Conservation (phyloP, 768 basidiomycete species). For the Termitomyces sp. region DNA sequence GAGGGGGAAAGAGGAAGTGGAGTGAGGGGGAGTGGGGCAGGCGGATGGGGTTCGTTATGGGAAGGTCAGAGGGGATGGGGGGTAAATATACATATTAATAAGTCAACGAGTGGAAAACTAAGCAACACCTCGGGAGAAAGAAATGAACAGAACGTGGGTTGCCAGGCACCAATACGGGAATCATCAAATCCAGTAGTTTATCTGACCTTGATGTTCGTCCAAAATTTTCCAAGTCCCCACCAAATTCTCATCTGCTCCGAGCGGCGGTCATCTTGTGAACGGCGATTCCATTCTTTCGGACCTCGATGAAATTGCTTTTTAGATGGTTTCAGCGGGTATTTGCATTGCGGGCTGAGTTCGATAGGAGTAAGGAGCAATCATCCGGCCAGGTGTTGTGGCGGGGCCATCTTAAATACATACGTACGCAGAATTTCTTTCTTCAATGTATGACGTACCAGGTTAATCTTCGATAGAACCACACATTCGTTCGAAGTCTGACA, state of each 20-base stretch:
- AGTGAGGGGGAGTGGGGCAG: not conserved
- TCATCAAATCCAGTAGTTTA: not conserved
- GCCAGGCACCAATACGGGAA: not conserved
- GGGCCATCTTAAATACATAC: not conserved
- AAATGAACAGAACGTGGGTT: not conserved
- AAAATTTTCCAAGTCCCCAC: not conserved
- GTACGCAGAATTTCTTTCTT: not conserved
- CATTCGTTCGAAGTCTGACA: not conserved
- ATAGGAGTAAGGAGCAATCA: not conserved
- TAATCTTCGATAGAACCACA: not conserved
- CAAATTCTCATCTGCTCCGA: not conserved
- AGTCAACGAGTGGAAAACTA: slow-evolving; percentile 1
- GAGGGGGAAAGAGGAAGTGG: not conserved
- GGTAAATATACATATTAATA: slow-evolving; percentile 7
- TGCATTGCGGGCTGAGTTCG: not conserved
- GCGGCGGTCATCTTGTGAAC: no score
- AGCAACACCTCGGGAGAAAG: slow-evolving; percentile 2
- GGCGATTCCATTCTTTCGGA: not conserved
- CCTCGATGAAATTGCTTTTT: not conserved
- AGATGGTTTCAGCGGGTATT: not conserved
- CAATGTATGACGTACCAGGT: not conserved
- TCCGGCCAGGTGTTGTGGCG: not conserved
- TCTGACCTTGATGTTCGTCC: not conserved
- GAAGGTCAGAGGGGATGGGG: not conserved
- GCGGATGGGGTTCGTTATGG: not conserved